Evolutionary conservation across 2,329 filamentous ascomycete species (phyloP), one percentile per base, ranked within the genome.

Genomic region (Emmonsiellopsis sp.): DNA sequence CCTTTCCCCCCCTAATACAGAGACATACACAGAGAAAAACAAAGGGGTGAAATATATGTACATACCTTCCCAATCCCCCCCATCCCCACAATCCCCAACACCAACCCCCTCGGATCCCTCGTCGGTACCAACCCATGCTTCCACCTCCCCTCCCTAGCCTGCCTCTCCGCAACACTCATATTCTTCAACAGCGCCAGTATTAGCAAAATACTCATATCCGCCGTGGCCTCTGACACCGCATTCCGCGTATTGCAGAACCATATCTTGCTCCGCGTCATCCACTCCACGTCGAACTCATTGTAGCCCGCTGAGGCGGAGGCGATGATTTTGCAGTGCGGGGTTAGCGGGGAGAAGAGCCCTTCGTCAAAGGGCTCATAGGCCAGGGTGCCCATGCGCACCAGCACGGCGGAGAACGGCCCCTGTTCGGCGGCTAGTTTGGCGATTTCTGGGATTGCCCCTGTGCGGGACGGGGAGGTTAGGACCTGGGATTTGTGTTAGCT

Each of bases 231-330:
- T 0, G 78, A 73, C 0, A 78, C 77, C 0, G 77, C 79, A 55
- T 82, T 72, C 2, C 75, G 63, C 0, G 73, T 73, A 57, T 80
- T 82, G 65, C 77, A 81, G 59, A 82, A 80, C 64, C 70, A 77
- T 30, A 82, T 72, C 5, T 66, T 67, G 6, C 71, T 58, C 10
- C 54, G 41, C 0, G 73, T 72, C 61, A 76, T 67, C 69, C 70
- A 76, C 3, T 70, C 60, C 0, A 77, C 66, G 45, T 74, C 69
- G 40, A 77, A 75, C 57, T 76, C 72, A 54, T 78, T 73, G 62
- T 71, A 78, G 0, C 76, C 76, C 0, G 76, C 76, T 32, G 70
- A 72, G 1, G 72, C 73, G 0, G 76, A 79, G 3, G 68, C 63
- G 34, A 79, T 72, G 52, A 79, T 73, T 51, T 71, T 69, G 53